A percentile compares a stretch with the other conserved stretches of the same genome.
Evolutionary conservation across 805 yeast species (phyloP).

Genomic region (Clavispora carvajalis): DNA sequence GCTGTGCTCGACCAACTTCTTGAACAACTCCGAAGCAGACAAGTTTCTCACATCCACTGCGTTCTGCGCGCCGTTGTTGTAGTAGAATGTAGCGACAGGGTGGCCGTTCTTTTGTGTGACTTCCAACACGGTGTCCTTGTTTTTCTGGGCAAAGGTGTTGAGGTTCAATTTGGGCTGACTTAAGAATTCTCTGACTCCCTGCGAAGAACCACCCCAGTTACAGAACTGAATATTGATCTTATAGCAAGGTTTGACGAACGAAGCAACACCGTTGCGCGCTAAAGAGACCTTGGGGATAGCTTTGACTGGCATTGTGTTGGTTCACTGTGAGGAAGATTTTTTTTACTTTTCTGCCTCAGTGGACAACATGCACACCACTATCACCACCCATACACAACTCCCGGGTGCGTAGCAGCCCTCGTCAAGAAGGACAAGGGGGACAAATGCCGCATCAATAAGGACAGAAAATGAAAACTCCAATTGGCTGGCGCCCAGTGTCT

Average conservation of each 20-base stretch:
- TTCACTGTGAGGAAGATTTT: not conserved
- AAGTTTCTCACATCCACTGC: slow-evolving; percentile 75
- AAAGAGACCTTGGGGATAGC: slow-evolving; percentile 54
- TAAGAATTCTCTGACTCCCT: slow-evolving; percentile 54
- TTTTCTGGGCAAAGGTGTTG: slow-evolving; percentile 47
- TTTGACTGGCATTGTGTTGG: slow-evolving; percentile 45
- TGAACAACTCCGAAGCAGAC: slow-evolving; percentile 53
- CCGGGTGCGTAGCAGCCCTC: too few relatives aligned
- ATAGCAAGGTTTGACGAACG: slow-evolving; percentile 70
- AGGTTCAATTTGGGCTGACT: slow-evolving; percentile 22
- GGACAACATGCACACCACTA: not conserved
- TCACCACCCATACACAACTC: not conserved
- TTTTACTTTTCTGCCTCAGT: not conserved
- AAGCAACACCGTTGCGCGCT: slow-evolving; percentile 73
- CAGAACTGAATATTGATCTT: slow-evolving; percentile 75
- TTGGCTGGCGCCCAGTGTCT: too few relatives aligned
- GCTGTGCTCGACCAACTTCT: slow-evolving; percentile 57
- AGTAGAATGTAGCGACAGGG: slow-evolving; percentile 53
- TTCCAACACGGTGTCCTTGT: slow-evolving; percentile 69
- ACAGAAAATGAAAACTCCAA: too few relatives aligned
- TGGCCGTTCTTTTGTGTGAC: slow-evolving; percentile 73
- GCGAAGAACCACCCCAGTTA: slow-evolving; percentile 94
- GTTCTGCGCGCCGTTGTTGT: slow-evolving; percentile 24
- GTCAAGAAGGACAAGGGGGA: too few relatives aligned
- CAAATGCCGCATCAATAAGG: too few relatives aligned